Conservation (phyloP, 208 protist species). For the Leishmania lainsoni region DNA sequence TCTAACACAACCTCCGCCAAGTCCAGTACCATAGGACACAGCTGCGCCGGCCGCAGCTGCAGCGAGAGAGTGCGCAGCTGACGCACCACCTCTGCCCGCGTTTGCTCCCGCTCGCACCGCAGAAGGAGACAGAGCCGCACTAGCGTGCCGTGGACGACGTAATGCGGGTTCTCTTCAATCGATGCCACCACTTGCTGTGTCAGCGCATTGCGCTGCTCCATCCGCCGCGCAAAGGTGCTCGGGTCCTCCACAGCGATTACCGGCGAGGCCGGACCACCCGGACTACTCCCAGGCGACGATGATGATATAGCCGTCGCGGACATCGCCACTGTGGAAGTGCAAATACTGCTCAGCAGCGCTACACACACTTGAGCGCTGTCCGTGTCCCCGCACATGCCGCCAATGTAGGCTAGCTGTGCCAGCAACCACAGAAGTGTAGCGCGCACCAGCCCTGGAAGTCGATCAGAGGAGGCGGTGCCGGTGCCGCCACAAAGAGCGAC, state of each 20-base stretch:
- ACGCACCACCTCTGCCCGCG: conserved; percentile 67
- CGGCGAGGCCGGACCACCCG: conserved; percentile 6
- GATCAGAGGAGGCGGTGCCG: conserved; percentile 18
- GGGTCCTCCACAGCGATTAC: conserved; percentile 6
- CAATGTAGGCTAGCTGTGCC: conserved; percentile 73
- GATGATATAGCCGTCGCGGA: conserved; percentile 16
- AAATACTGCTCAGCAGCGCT: conserved; percentile 72
- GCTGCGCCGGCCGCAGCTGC: conserved; percentile 51
- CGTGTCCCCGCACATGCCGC: conserved; percentile 74
- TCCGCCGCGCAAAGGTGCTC: background rate
- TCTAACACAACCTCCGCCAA: conserved; percentile 68
- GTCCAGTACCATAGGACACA: conserved; percentile 48
- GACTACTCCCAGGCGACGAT: background rate
- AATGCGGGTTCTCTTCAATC: conserved; percentile 25
- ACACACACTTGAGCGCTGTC: conserved; percentile 80
- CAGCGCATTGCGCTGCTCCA: conserved; percentile 27
- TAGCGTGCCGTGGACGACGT: conserved; percentile 50
- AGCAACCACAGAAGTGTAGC: conserved; percentile 58
- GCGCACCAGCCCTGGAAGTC: conserved; percentile 40
- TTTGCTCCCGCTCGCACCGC: conserved; percentile 65
- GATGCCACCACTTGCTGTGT: conserved; percentile 37
- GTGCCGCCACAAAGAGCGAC: conserved; percentile 49
- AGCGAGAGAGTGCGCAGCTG: conserved; percentile 69
- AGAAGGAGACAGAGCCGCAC: conserved; percentile 65
- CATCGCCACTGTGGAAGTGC: conserved; percentile 45